A percentile compares a stretch with the other conserved stretches of the same genome.
These are phyloP conservation scores for Trichoderma endophyticum DNA, from an alignment of 2,329 filamentous ascomycete genomes.

Conservation along the genomic window DNA sequence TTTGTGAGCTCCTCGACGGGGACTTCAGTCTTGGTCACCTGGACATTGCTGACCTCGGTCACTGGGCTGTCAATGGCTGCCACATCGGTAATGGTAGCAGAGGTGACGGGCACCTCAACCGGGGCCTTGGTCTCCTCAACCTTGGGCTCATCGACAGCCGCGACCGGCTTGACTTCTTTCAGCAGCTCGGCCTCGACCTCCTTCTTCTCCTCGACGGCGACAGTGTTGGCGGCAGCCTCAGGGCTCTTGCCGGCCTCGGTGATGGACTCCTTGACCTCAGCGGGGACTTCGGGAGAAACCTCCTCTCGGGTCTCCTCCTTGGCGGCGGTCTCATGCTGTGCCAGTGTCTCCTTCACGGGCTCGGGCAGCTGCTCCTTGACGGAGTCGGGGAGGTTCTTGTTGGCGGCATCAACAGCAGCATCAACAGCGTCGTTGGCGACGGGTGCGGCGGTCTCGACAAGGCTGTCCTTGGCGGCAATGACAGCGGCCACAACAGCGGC, in stretches of 20 bases:
- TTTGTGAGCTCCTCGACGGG: constrained; percentile 30
- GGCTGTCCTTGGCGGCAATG: not conserved
- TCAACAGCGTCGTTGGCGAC: not conserved
- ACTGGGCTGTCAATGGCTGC: constrained; percentile 20
- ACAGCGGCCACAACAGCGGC: constrained; percentile 28
- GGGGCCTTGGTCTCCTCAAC: constrained; percentile 12
- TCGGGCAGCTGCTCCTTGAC: not conserved
- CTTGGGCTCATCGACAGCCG: constrained; percentile 33
- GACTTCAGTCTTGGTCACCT: constrained; percentile 24
- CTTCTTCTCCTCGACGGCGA: constrained; percentile 72
- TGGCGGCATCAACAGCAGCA: not conserved
- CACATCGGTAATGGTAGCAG: constrained; percentile 23
- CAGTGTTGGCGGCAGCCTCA: constrained; percentile 67
- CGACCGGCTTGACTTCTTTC: constrained; percentile 53
- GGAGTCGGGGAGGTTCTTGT: not conserved
- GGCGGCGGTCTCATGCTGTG: constrained; percentile 19
- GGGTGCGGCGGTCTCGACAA: not conserved
- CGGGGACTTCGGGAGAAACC: constrained; percentile 51
- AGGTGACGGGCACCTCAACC: constrained; percentile 3
- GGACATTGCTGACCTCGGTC: constrained; percentile 24
- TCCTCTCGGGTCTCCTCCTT: constrained; percentile 44
- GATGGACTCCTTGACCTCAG: constrained; percentile 57
- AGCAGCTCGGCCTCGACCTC: constrained; percentile 71
- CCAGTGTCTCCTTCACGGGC: not conserved
- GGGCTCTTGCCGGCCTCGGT: constrained; percentile 57